Evolutionary conservation across 768 basidiomycete species (phyloP), one percentile per base, ranked within the genome.

Genomic region (Suillus spraguei): DNA sequence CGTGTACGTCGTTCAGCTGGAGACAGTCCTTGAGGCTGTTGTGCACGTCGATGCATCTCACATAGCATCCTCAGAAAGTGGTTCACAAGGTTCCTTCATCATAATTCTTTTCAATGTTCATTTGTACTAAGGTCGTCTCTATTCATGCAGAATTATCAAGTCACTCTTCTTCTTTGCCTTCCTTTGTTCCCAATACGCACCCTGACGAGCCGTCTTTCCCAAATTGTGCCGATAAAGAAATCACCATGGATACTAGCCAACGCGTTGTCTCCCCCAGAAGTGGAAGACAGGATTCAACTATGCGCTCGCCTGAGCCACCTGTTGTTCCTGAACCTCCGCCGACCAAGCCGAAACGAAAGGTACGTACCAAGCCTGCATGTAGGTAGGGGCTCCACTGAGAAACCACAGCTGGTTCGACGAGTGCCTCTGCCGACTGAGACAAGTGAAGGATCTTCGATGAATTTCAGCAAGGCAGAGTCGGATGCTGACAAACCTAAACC

Each of bases 1-100:
- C 0, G 59, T 88, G 14, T 74, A 78, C 5, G 77, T 90, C 41
- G 63, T 85, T 35, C 68, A 76, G 9, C 74, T 80, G 6, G 78
- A 83, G 32, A 77, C 79, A n/a, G 62, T 93, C 20, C 65, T 88
- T 8, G 79, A 87, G 61, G 84, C 85, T 2, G 82, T 82, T 10
- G 71, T 80, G 2, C 70, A 78, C 32, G 71, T 76, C 0, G 77
- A 83, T 58, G 60, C 65, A 0, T 76, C 76, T 10, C 69, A 73
- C 22, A 64, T 84, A 1, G 71, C 70, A 32, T 66, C 62, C 28
- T 22, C 60, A 46, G 65, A 17, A 58, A 58, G 24, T 13, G 33
- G 60, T 9, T 63, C 65, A 39, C 69, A 72, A 69, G 68, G 74
- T 76, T 35, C 16, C 36, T 32, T 33, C 17, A 9, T 55, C 5